Evolutionary conservation across 2,329 filamentous ascomycete genomes (phyloP).

Genomic region (Thyridium curvatum): DNA sequence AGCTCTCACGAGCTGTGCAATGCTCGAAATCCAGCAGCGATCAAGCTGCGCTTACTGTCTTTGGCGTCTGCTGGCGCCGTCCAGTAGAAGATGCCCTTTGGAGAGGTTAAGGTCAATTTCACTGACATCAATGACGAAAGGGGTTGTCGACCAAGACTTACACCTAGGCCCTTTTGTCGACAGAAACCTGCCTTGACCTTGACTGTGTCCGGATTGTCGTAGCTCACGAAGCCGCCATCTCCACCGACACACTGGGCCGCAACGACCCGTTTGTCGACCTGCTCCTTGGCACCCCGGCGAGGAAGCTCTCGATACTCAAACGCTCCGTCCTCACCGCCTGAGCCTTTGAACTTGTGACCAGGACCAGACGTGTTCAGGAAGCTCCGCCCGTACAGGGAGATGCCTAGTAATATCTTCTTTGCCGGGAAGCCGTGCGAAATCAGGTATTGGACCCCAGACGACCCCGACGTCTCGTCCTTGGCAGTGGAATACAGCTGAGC

Average conservation of each 20-base stretch:
- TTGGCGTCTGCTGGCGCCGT: slow-evolving; percentile 65
- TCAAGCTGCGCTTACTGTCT: slow-evolving; percentile 49
- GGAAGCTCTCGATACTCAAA: slow-evolving; percentile 73
- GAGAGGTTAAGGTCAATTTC: neutral
- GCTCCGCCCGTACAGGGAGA: slow-evolving; percentile 70
- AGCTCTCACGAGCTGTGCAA: slow-evolving; percentile 39
- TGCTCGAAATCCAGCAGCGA: slow-evolving; percentile 52
- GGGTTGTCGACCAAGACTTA: slow-evolving; percentile 26
- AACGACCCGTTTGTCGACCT: slow-evolving; percentile 59
- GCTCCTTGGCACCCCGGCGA: slow-evolving; percentile 52
- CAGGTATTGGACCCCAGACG: slow-evolving; percentile 60
- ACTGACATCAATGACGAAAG: neutral
- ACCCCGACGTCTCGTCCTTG: slow-evolving; percentile 58
- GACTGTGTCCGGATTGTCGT: slow-evolving; percentile 74
- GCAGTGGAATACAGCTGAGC: slow-evolving; percentile 63
- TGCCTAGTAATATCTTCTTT: slow-evolving; percentile 67
- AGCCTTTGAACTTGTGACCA: slow-evolving; percentile 53
- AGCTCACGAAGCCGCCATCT: slow-evolving; percentile 72
- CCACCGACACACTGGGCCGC: slow-evolving; percentile 68
- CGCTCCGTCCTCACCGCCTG: slow-evolving; percentile 57
- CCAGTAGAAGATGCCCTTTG: slow-evolving; percentile 76
- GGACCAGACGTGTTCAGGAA: slow-evolving; percentile 61
- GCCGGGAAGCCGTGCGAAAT: slow-evolving; percentile 59
- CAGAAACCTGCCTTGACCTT: slow-evolving; percentile 69
- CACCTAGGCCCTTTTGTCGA: slow-evolving; percentile 62